Evolutionary conservation across 495 filamentous ascomycete genomes (phyloP).

Genomic region (Venustampulla echinocandica): DNA sequence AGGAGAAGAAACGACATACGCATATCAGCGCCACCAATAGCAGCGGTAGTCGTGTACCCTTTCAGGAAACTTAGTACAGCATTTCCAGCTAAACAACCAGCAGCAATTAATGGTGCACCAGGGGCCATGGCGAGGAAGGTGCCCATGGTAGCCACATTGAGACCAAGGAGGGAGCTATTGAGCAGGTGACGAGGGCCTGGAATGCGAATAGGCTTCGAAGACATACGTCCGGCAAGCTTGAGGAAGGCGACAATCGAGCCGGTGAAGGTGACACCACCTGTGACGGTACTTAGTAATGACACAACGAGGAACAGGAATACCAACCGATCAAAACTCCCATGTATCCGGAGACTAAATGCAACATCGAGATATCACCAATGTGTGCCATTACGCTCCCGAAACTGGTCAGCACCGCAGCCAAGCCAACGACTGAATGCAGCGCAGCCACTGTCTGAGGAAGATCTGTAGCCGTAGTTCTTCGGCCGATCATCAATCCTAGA

Average conservation of each 20-base stretch:
- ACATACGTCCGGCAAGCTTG: constrained; percentile 70
- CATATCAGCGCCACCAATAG: constrained; percentile 82
- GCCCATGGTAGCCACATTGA: constrained; percentile 70
- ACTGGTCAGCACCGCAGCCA: constrained; percentile 73
- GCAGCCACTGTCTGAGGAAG: constrained; percentile 77
- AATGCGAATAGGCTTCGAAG: constrained; percentile 58
- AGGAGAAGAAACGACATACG: constrained; percentile 27
- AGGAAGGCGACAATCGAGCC: constrained; percentile 75
- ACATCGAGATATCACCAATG: constrained; percentile 51
- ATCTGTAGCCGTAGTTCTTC: constrained; percentile 70
- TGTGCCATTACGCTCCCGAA: constrained; percentile 71
- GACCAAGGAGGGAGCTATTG: constrained; percentile 59
- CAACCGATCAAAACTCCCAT: constrained; percentile 65
- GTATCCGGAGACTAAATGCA: constrained; percentile 73
- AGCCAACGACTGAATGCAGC: constrained; percentile 71
- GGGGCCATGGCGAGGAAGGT: constrained; percentile 70
- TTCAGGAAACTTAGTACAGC: constrained; percentile 69
- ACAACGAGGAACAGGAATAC: neutral
- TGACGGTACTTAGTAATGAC: neutral
- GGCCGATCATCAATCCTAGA: constrained; percentile 59
- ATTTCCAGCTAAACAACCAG: constrained; percentile 61
- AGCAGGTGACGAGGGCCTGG: constrained; percentile 56
- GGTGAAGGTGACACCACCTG: constrained; percentile 70
- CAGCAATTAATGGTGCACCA: constrained; percentile 62
- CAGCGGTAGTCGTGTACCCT: constrained; percentile 71